Conservation (phyloP, 441 rosid genomes). For the Gossypium davidsonii region DNA sequence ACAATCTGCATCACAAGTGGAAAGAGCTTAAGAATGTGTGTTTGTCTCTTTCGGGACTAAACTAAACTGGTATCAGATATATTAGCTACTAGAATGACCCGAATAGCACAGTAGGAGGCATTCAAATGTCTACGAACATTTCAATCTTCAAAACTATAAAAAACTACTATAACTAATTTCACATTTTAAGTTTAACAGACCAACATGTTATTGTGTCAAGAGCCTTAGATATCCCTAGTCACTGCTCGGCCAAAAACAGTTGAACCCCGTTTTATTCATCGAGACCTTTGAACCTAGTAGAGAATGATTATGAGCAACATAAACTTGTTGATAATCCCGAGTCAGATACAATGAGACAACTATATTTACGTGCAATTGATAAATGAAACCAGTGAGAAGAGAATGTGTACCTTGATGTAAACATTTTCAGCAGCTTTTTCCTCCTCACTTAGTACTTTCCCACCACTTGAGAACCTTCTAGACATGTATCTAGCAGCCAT, state of each 20-base stretch:
- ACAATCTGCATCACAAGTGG: too few relatives aligned
- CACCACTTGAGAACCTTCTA: conserved; percentile 68
- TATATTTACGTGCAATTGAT: neutral
- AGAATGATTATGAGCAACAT: neutral
- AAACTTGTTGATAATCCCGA: neutral
- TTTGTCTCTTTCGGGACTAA: neutral
- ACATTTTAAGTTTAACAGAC: neutral
- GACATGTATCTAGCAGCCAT: conserved; percentile 38
- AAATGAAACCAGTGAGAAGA: neutral
- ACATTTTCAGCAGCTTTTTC: conserved; percentile 90
- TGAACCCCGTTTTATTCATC: neutral
- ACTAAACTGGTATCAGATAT: neutral
- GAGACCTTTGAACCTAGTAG: neutral
- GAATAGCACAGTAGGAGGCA: neutral
- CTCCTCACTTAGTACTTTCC: conserved; percentile 76
- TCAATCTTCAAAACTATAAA: neutral
- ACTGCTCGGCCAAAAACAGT: neutral
- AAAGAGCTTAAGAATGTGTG: neutral
- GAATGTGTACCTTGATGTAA: conserved; percentile 63
- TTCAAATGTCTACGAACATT: neutral
- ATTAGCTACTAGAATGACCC: neutral
- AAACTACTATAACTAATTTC: neutral
- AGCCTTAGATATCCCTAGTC: neutral
- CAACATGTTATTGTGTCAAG: neutral
- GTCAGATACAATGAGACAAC: neutral